Base-by-base conservation (phyloP, 768 basidiomycete species). In the Lactarius indigo region DNA sequence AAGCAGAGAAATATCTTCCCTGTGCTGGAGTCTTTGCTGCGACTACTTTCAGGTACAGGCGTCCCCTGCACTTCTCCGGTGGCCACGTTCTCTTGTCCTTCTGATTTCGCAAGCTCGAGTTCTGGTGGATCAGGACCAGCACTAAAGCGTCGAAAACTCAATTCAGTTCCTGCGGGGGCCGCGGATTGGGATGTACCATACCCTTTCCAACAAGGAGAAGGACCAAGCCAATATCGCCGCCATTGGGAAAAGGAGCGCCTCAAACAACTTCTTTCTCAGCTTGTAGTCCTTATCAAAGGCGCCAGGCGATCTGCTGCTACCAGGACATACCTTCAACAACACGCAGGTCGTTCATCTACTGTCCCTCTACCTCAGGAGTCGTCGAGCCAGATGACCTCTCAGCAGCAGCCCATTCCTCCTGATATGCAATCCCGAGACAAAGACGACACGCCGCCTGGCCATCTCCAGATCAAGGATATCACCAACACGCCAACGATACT, bases 141-240 rank as follows among this genome's bases (percentile, higher is more conserved):
- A 7, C 57, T 71, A 23, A 92, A 90, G 76, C 86, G 84, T 67
- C 82, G 90, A 33, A 89, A 84, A 70, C 78, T 92, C 17, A 80
- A 79, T 64, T 77, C 79, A 10, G 90, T 93, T 17, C 91, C 91
- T 39, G 91, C 91, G 26, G 91, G 91, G 13, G 91, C 91, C 1
- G 81, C 75, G 1, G 90, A 92, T 72, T 93, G 91, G 91, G 90
- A 92, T 70, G 84, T 92, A 0, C 91, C 91, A 0, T 92, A 87
- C 74, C 91, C 91, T 7, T 92, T 92, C 69, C 76, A 75, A 47
- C 77, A 81, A 57, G 91, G 89, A 33, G 87, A 93, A 70, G 91
- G 88, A 2, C 89, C 91, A 2, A 73, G 81, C 20, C 78, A 80
- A n/a, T 92, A 92, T 74, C 80, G 76, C 10, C 74, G 79, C 60